Conservation (phyloP, 2,329 filamentous ascomycete genomes). For the Sporothrix pseudoabietina region DNA sequence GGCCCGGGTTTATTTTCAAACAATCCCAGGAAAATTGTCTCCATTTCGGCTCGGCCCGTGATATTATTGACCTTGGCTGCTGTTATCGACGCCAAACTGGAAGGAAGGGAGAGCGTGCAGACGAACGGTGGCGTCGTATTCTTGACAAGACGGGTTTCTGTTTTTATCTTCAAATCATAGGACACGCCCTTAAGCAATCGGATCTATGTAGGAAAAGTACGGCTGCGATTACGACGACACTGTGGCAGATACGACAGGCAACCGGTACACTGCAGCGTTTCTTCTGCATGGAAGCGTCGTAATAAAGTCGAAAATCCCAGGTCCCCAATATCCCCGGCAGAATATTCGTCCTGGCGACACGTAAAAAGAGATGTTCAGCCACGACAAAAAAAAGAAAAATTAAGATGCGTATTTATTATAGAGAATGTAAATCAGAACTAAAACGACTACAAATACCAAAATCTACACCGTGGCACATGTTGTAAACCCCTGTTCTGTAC, state of each 20-base stretch:
- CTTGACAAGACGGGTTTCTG: not conserved
- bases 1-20: not conserved
- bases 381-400: not conserved
- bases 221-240: not conserved
- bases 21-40: not conserved
- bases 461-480: not conserved
- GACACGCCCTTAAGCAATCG: not conserved
- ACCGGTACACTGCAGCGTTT: not conserved
- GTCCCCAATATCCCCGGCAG: not conserved
- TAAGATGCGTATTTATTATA: not conserved
- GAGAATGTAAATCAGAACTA: not conserved
- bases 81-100: not conserved
- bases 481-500: not conserved
- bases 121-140: not conserved
- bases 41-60: conserved; percentile 18
- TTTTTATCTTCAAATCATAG: not conserved
- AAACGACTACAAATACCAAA: not conserved
- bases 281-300: conserved; percentile 1
- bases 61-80: not conserved
- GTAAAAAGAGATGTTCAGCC: not conserved
- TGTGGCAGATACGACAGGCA: not conserved
- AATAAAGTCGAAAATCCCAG: not conserved
- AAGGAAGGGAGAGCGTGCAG: not conserved
- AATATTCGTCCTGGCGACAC: not conserved
- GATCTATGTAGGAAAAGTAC: not conserved